Evolutionary conservation across 495 filamentous ascomycete species (phyloP).

Genomic region (Penicillium paxilli): DNA sequence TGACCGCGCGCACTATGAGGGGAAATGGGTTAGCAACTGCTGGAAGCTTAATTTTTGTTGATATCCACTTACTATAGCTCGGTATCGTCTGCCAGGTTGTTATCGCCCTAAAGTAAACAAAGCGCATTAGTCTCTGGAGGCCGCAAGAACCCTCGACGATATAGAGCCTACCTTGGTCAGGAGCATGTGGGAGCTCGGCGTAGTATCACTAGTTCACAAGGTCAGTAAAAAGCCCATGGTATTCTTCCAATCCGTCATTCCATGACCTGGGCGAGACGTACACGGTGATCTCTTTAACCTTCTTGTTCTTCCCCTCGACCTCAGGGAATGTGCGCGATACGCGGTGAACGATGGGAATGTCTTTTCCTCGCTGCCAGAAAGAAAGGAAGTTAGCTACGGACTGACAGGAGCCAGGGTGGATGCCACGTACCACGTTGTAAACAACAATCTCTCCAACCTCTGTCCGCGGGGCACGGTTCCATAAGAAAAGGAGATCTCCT

Average conservation of each 20-base stretch:
- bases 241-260: background rate
- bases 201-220: conserved; percentile 20
- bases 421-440: conserved; percentile 61
- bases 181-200: conserved; percentile 45
- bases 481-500: conserved; percentile 89
- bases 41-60: background rate
- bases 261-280: conserved; percentile 19
- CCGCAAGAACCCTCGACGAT: background rate
- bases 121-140: background rate
- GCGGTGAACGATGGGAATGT: conserved; percentile 29
- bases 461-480: conserved; percentile 74
- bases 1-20: conserved; percentile 70
- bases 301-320: conserved; percentile 47
- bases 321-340: conserved; percentile 57
- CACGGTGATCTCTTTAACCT: conserved; percentile 39
- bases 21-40: background rate
- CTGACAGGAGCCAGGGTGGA: background rate
- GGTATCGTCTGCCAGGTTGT: conserved; percentile 91
- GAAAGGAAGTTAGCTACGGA: background rate
- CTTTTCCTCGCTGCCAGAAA: conserved; percentile 14
- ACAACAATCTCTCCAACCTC: conserved; percentile 89
- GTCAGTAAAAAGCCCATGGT: conserved; percentile 6
- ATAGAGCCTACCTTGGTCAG: conserved; percentile 68
- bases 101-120: conserved; percentile 62
- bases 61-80: conserved; percentile 55